These are phyloP conservation scores for Aureobasidium uvarum DNA, from an alignment of 2,329 filamentous ascomycete genomes.

Conservation along the genomic window DNA sequence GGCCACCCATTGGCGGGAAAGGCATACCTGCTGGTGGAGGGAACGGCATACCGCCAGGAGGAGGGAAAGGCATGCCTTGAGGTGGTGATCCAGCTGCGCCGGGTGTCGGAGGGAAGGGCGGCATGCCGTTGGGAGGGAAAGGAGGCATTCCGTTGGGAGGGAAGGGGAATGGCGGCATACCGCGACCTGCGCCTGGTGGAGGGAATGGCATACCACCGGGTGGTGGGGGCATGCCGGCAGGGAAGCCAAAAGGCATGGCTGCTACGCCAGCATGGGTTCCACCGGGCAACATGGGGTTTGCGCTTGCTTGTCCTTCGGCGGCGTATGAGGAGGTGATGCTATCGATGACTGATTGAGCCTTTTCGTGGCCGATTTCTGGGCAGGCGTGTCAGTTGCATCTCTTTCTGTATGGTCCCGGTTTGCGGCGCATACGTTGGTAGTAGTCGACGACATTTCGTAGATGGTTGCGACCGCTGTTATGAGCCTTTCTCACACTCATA, in stretches of 20 bases:
- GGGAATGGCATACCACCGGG: slow-evolving; percentile 40
- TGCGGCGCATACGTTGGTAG: slow-evolving; percentile 71
- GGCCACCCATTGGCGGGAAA: slow-evolving; percentile 35
- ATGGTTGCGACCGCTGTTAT: slow-evolving; percentile 96
- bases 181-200: slow-evolving; percentile 34
- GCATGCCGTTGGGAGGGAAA: slow-evolving; percentile 31
- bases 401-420: not conserved
- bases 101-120: slow-evolving; percentile 27
- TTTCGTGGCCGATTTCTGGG: slow-evolving; percentile 93
- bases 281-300: slow-evolving; percentile 71
- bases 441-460: slow-evolving; percentile 97
- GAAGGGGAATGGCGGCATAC: slow-evolving; percentile 40
- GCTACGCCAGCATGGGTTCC: slow-evolving; percentile 50
- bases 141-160: slow-evolving; percentile 43
- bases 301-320: slow-evolving; percentile 82
- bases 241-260: slow-evolving; percentile 50
- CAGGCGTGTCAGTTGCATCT: slow-evolving; percentile 20
- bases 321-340: slow-evolving; percentile 95
- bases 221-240: slow-evolving; percentile 43
- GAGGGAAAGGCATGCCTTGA: slow-evolving; percentile 34
- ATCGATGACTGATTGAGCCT: slow-evolving; percentile 97
- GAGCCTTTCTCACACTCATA: slow-evolving; percentile 98
- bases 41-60: slow-evolving; percentile 31
- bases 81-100: slow-evolving; percentile 35
- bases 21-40: slow-evolving; percentile 35